phyloP scores from a whole-genome alignment of 257 asterid species.

The Nicotiana obtusifolia region DNA sequence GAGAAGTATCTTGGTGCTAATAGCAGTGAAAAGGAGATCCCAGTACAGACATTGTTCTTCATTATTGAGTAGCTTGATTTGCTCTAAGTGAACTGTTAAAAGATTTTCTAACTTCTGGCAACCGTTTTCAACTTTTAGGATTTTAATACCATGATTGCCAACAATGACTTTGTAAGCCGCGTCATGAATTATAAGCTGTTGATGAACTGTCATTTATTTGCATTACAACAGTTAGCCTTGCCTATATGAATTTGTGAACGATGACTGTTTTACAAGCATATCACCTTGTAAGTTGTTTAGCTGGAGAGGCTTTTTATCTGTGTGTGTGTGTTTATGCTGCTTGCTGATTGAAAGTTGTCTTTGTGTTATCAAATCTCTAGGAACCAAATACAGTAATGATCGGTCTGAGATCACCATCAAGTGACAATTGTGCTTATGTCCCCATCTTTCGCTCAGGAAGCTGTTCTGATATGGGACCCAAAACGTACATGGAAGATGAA shows the following conservation, averaged over 20 bases:
- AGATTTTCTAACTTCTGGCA: not conserved
- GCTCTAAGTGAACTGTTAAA: not conserved
- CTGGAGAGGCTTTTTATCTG: not conserved
- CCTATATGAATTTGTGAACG: not conserved
- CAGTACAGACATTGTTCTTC: not conserved
- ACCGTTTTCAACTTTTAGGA: not conserved
- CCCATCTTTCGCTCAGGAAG: conserved; percentile 76
- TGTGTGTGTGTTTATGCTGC: not conserved
- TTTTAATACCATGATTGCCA: not conserved
- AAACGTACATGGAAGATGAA: conserved; percentile 82
- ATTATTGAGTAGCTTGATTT: not conserved
- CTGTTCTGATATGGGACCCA: conserved; percentile 81
- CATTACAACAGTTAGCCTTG: not conserved
- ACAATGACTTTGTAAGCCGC: not conserved
- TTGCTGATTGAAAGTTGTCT: not conserved
- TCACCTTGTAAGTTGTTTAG: not conserved
- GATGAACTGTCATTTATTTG: not conserved
- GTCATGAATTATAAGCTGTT: not conserved
- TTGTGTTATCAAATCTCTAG: conserved; percentile 27
- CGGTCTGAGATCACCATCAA: conserved; percentile 36
- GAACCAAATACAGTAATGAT: conserved; percentile 27
- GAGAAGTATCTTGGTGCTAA: not conserved
- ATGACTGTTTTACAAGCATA: not conserved
- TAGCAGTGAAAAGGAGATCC: conserved; percentile 2
- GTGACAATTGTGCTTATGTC: conserved; percentile 45